Evolutionary conservation across 768 basidiomycete species (phyloP).

Genomic region (Tulasnella sp.): DNA sequence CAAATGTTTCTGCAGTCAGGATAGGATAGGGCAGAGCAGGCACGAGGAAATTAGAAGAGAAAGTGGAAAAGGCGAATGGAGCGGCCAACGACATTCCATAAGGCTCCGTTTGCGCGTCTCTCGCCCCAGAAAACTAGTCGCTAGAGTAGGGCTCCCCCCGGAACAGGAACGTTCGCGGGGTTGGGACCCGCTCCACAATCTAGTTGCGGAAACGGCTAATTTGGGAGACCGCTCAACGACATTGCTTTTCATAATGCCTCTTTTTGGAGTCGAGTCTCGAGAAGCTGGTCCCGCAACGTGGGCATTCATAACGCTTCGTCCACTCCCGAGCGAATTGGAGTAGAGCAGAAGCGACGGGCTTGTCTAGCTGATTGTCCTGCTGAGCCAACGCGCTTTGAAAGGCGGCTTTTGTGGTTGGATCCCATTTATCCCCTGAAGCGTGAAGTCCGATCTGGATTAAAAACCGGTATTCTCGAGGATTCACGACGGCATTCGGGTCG

Average conservation of each 20-base stretch:
- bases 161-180: too few relatives aligned
- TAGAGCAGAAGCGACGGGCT: neutral
- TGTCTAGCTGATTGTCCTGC: neutral
- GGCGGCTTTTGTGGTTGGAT: neutral
- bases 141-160: too few relatives aligned
- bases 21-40: neutral
- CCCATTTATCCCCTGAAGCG: conserved; percentile 14
- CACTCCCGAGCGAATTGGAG: conserved; percentile 17
- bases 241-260: conserved; percentile 28
- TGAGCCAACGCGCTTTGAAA: neutral
- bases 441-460: conserved; percentile 19
- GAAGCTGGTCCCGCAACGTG: conserved; percentile 11
- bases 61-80: too few relatives aligned
- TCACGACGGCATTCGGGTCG: neutral
- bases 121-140: too few relatives aligned
- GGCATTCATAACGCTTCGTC: conserved; percentile 20
- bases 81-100: too few relatives aligned
- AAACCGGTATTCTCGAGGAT: conserved; percentile 11
- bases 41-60: too few relatives aligned
- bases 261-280: conserved; percentile 25
- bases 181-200: too few relatives aligned
- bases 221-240: neutral
- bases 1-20: neutral
- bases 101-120: too few relatives aligned
- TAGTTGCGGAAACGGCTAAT: too few relatives aligned